A percentile compares a stretch with the other conserved stretches of the same genome.
Conservation (phyloP, 2,329 filamentous ascomycete species). For the Epichloe sibirici region DNA sequence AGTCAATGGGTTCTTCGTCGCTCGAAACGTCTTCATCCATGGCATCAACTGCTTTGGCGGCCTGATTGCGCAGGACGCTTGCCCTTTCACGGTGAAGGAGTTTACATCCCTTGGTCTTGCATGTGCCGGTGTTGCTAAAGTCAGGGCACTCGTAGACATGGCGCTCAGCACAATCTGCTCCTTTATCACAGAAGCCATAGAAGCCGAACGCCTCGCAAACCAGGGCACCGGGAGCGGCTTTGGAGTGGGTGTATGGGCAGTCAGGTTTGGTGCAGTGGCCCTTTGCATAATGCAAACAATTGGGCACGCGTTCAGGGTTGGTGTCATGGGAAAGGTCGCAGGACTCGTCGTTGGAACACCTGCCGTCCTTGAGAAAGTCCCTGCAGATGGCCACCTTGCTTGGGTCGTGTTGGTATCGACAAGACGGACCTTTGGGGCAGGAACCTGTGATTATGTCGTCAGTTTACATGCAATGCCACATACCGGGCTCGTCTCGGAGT, state of each 20-base stretch:
- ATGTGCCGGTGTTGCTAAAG: constrained; percentile 81
- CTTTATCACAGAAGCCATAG: constrained; percentile 81
- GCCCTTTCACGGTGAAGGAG: constrained; percentile 81
- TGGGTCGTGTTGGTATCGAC: constrained; percentile 73
- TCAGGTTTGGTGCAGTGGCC: constrained; percentile 79
- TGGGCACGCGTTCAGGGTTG: constrained; percentile 70
- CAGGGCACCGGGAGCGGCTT: constrained; percentile 60
- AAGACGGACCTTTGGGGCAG: constrained; percentile 70
- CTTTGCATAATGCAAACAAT: constrained; percentile 81
- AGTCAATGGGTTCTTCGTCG: constrained; percentile 60
- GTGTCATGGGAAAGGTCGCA: constrained; percentile 89
- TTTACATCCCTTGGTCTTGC: constrained; percentile 70
- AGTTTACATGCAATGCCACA: constrained; percentile 29
- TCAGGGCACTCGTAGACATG: constrained; percentile 92
- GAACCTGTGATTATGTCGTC: constrained; percentile 50
- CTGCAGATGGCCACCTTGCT: constrained; percentile 85
- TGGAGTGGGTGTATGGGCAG: constrained; percentile 79
- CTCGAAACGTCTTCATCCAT: constrained; percentile 59
- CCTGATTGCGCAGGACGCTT: constrained; percentile 61
- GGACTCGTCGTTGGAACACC: constrained; percentile 61
- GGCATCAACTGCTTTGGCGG: constrained; percentile 37
- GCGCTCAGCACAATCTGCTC: constrained; percentile 62
- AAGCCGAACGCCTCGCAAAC: constrained; percentile 79
- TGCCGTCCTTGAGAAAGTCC: constrained; percentile 67
- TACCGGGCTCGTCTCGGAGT: constrained; percentile 20